phyloP scores from a whole-genome alignment of 352 stramenopile species.

The Bremia lactucae region DNA sequence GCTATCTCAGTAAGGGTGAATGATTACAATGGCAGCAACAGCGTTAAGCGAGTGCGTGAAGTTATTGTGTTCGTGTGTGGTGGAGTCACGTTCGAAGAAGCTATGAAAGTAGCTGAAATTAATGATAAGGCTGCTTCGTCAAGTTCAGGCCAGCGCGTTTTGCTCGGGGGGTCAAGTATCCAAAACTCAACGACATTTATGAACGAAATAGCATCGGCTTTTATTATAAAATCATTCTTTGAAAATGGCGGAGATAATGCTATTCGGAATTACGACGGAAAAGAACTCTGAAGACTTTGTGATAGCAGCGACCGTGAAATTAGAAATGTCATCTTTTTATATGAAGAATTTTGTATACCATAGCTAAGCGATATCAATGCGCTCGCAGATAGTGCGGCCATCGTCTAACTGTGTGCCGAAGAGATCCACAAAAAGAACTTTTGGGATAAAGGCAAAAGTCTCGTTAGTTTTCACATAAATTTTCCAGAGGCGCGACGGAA shows the following conservation, averaged over 20 bases:
- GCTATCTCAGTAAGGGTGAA: slow-evolving; percentile 9
- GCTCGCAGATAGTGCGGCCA: slow-evolving; percentile 48
- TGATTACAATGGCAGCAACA: slow-evolving; percentile 79
- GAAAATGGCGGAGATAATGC: slow-evolving; percentile 3
- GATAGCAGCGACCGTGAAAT: background rate
- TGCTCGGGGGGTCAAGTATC: slow-evolving; percentile 93
- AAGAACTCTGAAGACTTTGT: slow-evolving; percentile 34
- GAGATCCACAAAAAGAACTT: slow-evolving; percentile 67
- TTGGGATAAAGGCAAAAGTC: slow-evolving; percentile 50
- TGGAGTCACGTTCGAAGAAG: slow-evolving; percentile 98
- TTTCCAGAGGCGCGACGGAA: slow-evolving; percentile 50
- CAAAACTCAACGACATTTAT: slow-evolving; percentile 97
- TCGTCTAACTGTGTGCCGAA: slow-evolving; percentile 44
- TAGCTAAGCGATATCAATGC: slow-evolving; percentile 36
- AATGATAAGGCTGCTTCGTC: slow-evolving; percentile 77
- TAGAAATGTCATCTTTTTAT: no score
- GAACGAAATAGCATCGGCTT: slow-evolving; percentile 80
- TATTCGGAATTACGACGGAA: slow-evolving; percentile 52
- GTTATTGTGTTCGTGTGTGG: slow-evolving; percentile 98
- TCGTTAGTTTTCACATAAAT: slow-evolving; percentile 58
- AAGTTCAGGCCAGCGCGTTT: slow-evolving; percentile 77
- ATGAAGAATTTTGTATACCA: no score
- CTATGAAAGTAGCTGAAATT: slow-evolving; percentile 94
- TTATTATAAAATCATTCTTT: slow-evolving; percentile 25
- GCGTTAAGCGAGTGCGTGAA: slow-evolving; percentile 93